Evolutionary conservation across 257 asterid species (phyloP).

Genomic region (Gentiana dahurica): DNA sequence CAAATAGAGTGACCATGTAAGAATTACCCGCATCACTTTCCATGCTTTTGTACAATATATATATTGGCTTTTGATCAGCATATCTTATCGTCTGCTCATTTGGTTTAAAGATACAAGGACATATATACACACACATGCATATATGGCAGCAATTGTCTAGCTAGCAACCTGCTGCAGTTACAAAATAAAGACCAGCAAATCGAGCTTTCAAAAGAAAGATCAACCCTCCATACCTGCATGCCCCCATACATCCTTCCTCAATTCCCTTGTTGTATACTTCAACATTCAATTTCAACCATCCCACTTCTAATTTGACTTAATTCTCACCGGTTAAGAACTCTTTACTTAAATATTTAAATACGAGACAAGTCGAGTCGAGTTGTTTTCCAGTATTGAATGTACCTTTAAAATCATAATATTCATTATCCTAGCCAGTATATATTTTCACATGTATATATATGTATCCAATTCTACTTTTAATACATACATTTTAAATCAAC

Average conservation of each 20-base stretch:
- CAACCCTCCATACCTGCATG: conserved; percentile 20
- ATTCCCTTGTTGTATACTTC: conserved; percentile 3
- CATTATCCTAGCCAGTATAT: no score
- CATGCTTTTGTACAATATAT: no score
- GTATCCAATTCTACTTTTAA: no score
- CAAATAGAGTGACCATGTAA: no score
- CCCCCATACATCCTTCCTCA: conserved; percentile 38
- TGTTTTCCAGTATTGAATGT: no score
- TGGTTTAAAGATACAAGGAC: conserved; percentile 5
- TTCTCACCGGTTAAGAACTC: background rate
- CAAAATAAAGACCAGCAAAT: conserved; percentile 9
- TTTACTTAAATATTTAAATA: no score
- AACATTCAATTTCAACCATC: background rate
- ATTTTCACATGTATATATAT: no score
- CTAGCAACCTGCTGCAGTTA: background rate
- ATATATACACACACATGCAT: background rate
- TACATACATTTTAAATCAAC: no score
- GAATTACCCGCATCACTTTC: no score
- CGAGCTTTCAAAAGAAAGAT: conserved; percentile 7
- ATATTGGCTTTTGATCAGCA: conserved; percentile 16
- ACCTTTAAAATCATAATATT: no score
- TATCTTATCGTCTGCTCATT: conserved; percentile 30
- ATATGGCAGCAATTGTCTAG: conserved; percentile 13
- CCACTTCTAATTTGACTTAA: background rate
- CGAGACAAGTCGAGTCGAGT: no score